phyloP scores from a whole-genome alignment of 257 asterid genomes.

The Solanum lycopersicoides region DNA sequence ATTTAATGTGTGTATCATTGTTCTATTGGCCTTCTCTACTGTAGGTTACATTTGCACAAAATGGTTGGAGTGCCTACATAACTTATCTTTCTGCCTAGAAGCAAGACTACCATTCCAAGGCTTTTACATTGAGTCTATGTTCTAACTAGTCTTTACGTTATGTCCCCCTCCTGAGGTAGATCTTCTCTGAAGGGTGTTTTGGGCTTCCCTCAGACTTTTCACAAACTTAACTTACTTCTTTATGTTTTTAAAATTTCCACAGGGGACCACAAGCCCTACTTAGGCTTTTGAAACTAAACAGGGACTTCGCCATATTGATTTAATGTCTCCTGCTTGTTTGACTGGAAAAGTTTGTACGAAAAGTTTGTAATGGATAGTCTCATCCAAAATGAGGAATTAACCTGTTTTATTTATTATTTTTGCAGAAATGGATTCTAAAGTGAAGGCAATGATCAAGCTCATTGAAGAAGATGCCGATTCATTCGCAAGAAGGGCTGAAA shows the following conservation, averaged over 20 bases:
- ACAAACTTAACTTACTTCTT: not conserved
- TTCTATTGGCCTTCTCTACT: not conserved
- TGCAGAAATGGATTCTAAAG: conserved; percentile 57
- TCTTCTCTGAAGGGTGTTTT: not conserved
- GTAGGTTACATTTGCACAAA: not conserved
- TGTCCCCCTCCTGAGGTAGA: not conserved
- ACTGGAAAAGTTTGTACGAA: not conserved
- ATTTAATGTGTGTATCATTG: not conserved
- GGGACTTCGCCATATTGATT: not conserved
- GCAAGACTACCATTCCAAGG: not conserved
- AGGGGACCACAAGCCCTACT: not conserved
- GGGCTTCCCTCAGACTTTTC: not conserved
- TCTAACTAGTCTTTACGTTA: not conserved
- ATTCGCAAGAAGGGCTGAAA: conserved; percentile 6
- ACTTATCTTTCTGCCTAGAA: not conserved
- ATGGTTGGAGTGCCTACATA: not conserved
- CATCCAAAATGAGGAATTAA: not conserved
- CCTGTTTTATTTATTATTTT: not conserved
- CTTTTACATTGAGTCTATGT: not conserved
- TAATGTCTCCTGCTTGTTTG: not conserved
- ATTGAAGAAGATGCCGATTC: conserved; percentile 1
- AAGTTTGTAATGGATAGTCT: not conserved
- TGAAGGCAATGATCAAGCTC: not conserved
- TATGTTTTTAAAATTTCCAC: not conserved
- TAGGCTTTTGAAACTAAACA: not conserved